phyloP scores from a whole-genome alignment of 306 rosid genomes.

The Pterocarpus santalinus region DNA sequence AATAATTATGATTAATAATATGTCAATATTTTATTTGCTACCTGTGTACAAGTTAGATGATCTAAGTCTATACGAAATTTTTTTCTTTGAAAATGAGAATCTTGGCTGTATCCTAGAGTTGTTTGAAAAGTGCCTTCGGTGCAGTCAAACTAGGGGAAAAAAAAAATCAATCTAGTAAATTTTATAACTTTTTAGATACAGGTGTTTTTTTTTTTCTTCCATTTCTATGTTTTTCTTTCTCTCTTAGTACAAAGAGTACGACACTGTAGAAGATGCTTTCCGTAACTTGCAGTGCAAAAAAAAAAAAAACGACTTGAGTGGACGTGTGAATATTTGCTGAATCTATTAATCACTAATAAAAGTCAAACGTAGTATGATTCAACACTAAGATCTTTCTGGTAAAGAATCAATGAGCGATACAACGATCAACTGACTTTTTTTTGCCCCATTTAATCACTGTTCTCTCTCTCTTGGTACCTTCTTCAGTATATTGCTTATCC shows the following conservation, averaged over 20 bases:
- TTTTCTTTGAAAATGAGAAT: too few relatives aligned
- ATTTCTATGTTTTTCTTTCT: not conserved
- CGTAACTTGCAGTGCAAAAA: not conserved
- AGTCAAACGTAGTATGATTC: conserved; percentile 40
- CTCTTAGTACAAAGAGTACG: not conserved
- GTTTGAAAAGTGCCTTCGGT: too few relatives aligned
- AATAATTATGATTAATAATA: too few relatives aligned
- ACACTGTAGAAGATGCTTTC: not conserved
- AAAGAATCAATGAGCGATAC: not conserved
- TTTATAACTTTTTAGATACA: too few relatives aligned
- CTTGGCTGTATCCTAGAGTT: too few relatives aligned
- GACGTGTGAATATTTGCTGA: conserved; percentile 21
- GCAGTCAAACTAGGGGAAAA: not conserved
- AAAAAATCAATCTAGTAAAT: too few relatives aligned
- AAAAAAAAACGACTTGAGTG: conserved; percentile 8
- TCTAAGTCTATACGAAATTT: too few relatives aligned
- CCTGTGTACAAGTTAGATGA: too few relatives aligned
- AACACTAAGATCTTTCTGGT: conserved; percentile 19
- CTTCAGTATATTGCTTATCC: not conserved
- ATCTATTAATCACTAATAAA: not conserved
- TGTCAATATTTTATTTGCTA: too few relatives aligned
- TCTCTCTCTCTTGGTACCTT: not conserved
- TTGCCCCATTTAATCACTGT: not conserved
- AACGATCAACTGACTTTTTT: not conserved
- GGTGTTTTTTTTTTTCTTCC: not conserved